These are phyloP conservation scores for Paratinospora sagittata DNA, from an alignment of 164 flowering plant genomes.

Conservation along the genomic window DNA sequence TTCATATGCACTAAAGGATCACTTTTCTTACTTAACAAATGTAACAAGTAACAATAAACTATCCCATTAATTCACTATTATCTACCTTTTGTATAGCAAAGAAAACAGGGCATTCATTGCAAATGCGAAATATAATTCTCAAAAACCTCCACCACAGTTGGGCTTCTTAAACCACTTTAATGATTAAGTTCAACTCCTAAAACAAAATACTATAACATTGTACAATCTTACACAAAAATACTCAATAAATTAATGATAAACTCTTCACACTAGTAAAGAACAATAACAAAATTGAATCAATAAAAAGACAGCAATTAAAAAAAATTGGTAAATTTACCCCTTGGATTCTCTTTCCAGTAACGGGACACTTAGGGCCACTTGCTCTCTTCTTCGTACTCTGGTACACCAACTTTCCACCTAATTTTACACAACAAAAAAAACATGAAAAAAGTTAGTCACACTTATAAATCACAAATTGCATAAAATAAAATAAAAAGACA, in stretches of 20 bases:
- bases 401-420: constrained; percentile 44
- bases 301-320: background rate
- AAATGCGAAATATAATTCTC: too few species aligned
- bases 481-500: background rate
- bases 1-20: too few species aligned
- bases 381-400: constrained; percentile 53
- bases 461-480: background rate
- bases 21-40: too few species aligned
- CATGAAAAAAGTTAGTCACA: background rate
- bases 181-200: background rate
- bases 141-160: too few species aligned
- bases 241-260: too few species aligned
- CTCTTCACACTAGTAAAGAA: background rate
- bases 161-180: too few species aligned
- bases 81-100: too few species aligned
- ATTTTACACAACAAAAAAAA: background rate
- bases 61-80: too few species aligned
- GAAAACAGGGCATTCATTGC: too few species aligned
- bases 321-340: constrained; percentile 32
- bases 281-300: background rate
- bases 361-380: constrained; percentile 56
- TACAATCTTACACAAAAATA: background rate
- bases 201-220: background rate
- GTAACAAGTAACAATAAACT: too few species aligned
- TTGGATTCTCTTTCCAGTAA: constrained; percentile 60